These are phyloP conservation scores for Camillea tinctor DNA, from an alignment of 2,329 filamentous ascomycete species.

Conservation along the genomic window DNA sequence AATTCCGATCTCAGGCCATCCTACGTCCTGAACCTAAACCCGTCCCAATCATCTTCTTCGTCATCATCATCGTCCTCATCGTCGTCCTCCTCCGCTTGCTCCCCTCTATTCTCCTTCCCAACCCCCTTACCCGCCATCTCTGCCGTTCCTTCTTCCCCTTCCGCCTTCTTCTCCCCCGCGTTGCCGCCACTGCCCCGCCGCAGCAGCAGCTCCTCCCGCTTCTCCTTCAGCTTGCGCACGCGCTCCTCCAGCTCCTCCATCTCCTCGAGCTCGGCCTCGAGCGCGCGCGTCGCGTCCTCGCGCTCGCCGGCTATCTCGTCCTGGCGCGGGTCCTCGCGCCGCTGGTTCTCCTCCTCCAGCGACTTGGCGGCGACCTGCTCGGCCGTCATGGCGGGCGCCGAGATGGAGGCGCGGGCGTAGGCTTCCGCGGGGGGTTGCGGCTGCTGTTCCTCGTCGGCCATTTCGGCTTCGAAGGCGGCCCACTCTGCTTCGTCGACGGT, in stretches of 20 bases:
- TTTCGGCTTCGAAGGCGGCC: conserved; percentile 83
- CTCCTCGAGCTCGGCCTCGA: conserved; percentile 78
- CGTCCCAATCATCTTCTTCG: conserved; percentile 59
- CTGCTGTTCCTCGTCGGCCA: conserved; percentile 46
- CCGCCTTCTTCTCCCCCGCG: conserved; percentile 10
- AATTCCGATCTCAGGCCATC: not conserved
- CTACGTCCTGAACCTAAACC: conserved; percentile 49
- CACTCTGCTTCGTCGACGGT: conserved; percentile 72
- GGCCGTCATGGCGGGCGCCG: conserved; percentile 65
- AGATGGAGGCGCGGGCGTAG: conserved; percentile 58
- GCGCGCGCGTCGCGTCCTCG: conserved; percentile 70
- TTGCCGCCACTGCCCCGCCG: conserved; percentile 36
- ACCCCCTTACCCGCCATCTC: conserved; percentile 22
- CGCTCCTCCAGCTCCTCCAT: conserved; percentile 78
- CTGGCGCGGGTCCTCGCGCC: conserved; percentile 52
- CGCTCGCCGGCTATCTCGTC: conserved; percentile 62
- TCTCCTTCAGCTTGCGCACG: conserved; percentile 66
- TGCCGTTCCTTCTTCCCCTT: conserved; percentile 7
- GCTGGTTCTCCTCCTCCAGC: conserved; percentile 49
- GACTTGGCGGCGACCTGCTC: conserved; percentile 59
- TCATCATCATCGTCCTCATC: conserved; percentile 46
- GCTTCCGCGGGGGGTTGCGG: not conserved
- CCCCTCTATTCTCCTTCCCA: conserved; percentile 32
- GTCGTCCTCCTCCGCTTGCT: conserved; percentile 38
- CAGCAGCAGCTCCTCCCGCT: conserved; percentile 59